A percentile compares a stretch with the other conserved stretches of the same genome.
phyloP scores from a whole-genome alignment of 768 basidiomycete genomes.

The Chalciporus sphaerocephalus region DNA sequence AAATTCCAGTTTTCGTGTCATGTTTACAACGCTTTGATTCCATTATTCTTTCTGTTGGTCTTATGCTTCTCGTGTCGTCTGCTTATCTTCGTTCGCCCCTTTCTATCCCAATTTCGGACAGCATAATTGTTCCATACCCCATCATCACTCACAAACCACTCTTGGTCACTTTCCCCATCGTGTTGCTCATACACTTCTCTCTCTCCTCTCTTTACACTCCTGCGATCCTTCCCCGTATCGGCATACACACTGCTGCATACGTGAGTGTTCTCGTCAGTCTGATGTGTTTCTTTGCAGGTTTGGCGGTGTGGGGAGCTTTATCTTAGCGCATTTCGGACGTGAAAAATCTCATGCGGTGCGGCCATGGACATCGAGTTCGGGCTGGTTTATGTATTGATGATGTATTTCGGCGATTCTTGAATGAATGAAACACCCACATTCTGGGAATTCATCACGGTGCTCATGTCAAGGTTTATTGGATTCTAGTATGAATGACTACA shows the following conservation, averaged over 20 bases:
- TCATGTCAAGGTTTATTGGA: background rate
- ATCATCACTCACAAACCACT: conserved; percentile 34
- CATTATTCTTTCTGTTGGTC: conserved; percentile 64
- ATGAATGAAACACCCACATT: background rate
- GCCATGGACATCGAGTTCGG: background rate
- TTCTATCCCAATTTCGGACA: conserved; percentile 27
- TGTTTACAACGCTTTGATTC: conserved; percentile 74
- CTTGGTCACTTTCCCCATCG: conserved; percentile 39
- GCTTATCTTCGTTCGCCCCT: conserved; percentile 57
- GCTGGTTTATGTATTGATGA: conserved; percentile 12
- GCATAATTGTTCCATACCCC: conserved; percentile 13
- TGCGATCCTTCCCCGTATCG: conserved; percentile 62
- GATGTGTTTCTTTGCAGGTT: conserved; percentile 65
- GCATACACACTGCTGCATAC: conserved; percentile 75
- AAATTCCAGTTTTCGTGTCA: conserved; percentile 74
- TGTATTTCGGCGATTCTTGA: background rate
- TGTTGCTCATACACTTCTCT: conserved; percentile 46
- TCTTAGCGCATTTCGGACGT: conserved; percentile 35
- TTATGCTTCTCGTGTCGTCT: conserved; percentile 48
- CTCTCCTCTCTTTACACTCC: conserved; percentile 66
- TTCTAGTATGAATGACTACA: background rate
- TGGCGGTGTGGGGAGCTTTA: conserved; percentile 70
- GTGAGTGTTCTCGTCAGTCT: conserved; percentile 61
- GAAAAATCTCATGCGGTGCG: background rate
- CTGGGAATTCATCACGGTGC: background rate